Evolutionary conservation across 139 green algal genomes (phyloP), one percentile per base, ranked within the genome.

Genomic region (Penium margaritaceum): DNA sequence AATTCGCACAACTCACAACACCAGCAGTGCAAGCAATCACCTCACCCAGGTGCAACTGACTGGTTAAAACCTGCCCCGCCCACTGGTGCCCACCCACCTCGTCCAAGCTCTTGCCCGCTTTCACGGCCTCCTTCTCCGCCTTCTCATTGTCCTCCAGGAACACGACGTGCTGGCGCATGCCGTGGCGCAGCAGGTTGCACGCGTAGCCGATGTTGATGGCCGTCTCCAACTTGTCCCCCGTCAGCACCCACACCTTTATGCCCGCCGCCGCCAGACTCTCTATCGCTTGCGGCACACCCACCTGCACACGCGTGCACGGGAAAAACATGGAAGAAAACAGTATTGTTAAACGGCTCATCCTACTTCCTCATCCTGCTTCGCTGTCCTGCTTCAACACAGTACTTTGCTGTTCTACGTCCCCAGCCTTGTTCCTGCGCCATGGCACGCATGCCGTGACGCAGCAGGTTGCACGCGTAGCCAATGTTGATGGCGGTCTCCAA

Each of bases 221-320:
- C 9, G 80, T 85, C 44, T 85, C 80, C 21, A 77, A n/a, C 80
- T 90, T 89, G 81, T 91, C 86, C 24, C 86, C 86, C 19, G 85
- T 90, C 65, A 90, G 80, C 34, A 90, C 70, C 85, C 85, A 90
- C 35, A 90, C 66, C 12, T 70, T 73, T 29, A 89, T 83, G 57
- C 77, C 80, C 21, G 85, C 85, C n/a, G 30, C 34, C 14, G 65
- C 39, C 19, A 98, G 83, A 35, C 84, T 85, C 67, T 87, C 84
- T 68, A 98, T 97, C 74, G 85, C 89, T 41, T 87, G 67, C 6
- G 94, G 92, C 64, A 98, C 94, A 14, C 94, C 94, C 34, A 92
- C 86, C 70, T 79, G 72, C 21, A 74, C n/a, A n/a, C n/a, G n/a
- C n/a, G n/a, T n/a, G n/a, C n/a, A n/a, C n/a, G n/a, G n/a, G n/a